Evolutionary conservation across 2,329 filamentous ascomycete genomes (phyloP).

Genomic region (Alternaria sp.): DNA sequence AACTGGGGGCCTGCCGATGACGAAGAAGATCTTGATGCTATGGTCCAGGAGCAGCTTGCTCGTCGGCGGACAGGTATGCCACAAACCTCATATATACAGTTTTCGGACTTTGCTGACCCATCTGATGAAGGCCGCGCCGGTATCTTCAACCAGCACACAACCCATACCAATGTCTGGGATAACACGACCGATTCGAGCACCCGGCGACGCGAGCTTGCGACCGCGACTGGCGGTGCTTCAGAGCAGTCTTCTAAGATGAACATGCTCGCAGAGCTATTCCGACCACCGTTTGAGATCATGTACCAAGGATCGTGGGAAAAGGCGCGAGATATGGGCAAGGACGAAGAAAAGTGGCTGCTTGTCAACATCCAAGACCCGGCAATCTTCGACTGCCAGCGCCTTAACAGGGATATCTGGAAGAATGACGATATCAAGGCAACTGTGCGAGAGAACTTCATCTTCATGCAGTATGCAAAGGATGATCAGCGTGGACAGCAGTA

Average conservation of each 20-base stretch:
- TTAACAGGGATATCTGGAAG: constrained; percentile 98
- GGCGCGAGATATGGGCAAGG: constrained; percentile 84
- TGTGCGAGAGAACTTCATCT: constrained; percentile 90
- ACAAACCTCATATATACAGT: constrained; percentile 23
- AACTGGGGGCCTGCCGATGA: constrained; percentile 58
- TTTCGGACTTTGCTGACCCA: constrained; percentile 37
- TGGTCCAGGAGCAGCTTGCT: constrained; percentile 70
- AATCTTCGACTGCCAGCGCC: constrained; percentile 90
- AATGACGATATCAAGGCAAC: constrained; percentile 79
- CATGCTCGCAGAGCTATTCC: constrained; percentile 88
- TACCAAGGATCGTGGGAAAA: constrained; percentile 80
- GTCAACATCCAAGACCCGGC: constrained; percentile 95
- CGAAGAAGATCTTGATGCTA: constrained; percentile 65
- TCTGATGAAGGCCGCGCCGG: constrained; percentile 56
- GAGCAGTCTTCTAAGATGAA: constrained; percentile 74
- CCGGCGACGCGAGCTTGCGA: constrained; percentile 63
- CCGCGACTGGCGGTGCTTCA: constrained; percentile 71
- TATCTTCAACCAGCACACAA: constrained; percentile 73
- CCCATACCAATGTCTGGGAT: constrained; percentile 66
- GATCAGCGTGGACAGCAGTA: constrained; percentile 81
- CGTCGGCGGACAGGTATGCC: constrained; percentile 53
- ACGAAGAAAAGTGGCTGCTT: constrained; percentile 90
- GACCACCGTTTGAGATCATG: constrained; percentile 92
- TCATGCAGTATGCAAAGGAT: constrained; percentile 91
- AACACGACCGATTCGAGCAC: constrained; percentile 58